Conservation (phyloP, 352 stramenopile species). For the Phytophthora brassicae region DNA sequence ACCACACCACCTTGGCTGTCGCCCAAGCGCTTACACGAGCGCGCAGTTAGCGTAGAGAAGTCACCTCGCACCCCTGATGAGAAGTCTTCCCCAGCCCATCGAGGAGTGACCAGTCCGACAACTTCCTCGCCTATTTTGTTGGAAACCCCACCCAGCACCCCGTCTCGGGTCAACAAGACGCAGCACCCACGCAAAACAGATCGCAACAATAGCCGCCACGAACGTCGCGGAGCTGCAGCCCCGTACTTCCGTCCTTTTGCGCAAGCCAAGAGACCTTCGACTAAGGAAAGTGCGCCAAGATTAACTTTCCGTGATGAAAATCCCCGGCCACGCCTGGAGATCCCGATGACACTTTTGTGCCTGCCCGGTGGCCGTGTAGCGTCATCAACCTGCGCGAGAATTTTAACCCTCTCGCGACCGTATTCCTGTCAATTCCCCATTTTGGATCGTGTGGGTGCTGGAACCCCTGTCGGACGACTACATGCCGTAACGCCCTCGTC, state of each 20-base stretch:
- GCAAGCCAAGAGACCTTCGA: neutral
- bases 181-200: neutral
- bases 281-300: neutral
- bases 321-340: neutral
- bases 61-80: neutral
- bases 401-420: neutral
- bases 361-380: neutral
- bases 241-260: neutral
- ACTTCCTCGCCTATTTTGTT: neutral
- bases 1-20: neutral
- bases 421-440: neutral
- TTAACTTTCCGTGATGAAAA: neutral
- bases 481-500: neutral
- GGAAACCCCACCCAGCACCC: neutral
- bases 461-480: neutral
- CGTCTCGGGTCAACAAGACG: neutral
- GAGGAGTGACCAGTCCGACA: neutral
- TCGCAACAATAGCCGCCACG: neutral
- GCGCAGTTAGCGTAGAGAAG: too few relatives aligned
- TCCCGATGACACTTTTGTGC: neutral
- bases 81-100: neutral
- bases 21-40: neutral
- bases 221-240: too few relatives aligned
- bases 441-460: conserved; percentile 7
- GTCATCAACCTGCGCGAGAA: conserved; percentile 1